phyloP scores from a whole-genome alignment of 1,139 yeast species.

The Debaryomyces subglobosus region DNA sequence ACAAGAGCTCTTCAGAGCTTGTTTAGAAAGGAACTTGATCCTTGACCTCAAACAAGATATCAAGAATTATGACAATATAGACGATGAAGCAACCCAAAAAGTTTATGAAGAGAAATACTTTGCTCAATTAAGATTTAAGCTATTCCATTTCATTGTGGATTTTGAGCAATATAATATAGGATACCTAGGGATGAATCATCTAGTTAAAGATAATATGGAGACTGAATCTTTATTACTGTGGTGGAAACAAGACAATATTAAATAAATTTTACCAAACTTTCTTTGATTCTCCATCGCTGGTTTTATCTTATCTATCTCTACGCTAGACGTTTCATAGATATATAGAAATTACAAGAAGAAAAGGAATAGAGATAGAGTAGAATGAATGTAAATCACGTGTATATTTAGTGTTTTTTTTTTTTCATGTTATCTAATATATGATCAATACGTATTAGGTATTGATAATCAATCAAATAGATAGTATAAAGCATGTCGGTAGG shows the following conservation, averaged over 20 bases:
- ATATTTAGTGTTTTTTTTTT: background rate
- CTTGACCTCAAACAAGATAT: slow-evolving; percentile 25
- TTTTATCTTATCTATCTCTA: background rate
- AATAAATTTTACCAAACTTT: background rate
- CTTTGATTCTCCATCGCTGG: background rate
- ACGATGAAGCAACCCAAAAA: slow-evolving; percentile 17
- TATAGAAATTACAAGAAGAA: background rate
- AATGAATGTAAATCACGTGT: background rate
- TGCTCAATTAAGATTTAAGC: slow-evolving; percentile 27
- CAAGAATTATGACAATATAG: slow-evolving; percentile 16
- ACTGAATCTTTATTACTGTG: slow-evolving; percentile 7
- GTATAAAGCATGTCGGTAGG: slow-evolving; percentile 10
- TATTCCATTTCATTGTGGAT: slow-evolving; percentile 37
- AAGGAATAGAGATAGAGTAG: background rate
- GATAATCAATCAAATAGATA: slow-evolving; percentile 2
- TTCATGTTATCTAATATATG: background rate
- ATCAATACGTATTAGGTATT: background rate
- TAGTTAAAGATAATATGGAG: slow-evolving; percentile 11
- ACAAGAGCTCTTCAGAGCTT: slow-evolving; percentile 49
- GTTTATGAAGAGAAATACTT: slow-evolving; percentile 17
- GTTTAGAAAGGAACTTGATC: slow-evolving; percentile 54
- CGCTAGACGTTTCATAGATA: background rate
- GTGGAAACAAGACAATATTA: slow-evolving; percentile 12
- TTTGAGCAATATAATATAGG: slow-evolving; percentile 41
- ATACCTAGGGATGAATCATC: slow-evolving; percentile 29